phyloP scores from a whole-genome alignment of 257 asterid species.

The Nicotiana sylvestris region DNA sequence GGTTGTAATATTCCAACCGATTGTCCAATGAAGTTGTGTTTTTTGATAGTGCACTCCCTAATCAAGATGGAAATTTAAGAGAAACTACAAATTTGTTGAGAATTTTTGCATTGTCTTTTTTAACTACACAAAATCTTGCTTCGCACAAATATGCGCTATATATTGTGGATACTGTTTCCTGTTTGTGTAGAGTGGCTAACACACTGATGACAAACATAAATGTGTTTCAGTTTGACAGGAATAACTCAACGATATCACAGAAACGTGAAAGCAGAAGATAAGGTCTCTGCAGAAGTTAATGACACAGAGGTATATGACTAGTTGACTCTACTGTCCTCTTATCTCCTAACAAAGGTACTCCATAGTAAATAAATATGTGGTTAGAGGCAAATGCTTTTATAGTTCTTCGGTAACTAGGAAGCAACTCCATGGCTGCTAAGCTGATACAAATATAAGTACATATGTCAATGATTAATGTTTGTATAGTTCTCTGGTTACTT shows the following conservation, averaged over 20 bases:
- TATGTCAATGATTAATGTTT: background rate
- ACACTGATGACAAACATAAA: background rate
- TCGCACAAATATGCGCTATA: background rate
- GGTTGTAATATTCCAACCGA: background rate
- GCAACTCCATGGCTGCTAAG: background rate
- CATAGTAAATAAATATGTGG: background rate
- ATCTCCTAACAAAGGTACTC: background rate
- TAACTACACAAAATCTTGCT: background rate
- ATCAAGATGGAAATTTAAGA: background rate
- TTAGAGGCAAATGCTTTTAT: background rate
- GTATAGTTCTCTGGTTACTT: background rate
- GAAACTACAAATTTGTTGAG: background rate
- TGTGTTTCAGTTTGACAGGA: conserved; percentile 21
- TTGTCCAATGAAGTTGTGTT: background rate
- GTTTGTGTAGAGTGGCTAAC: background rate
- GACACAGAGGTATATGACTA: conserved; percentile 15
- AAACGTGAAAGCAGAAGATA: conserved; percentile 16
- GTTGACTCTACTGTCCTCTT: background rate
- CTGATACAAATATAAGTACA: background rate
- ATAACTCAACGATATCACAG: conserved; percentile 18
- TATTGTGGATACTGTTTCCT: background rate
- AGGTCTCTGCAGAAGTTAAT: conserved; percentile 10
- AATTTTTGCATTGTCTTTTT: background rate
- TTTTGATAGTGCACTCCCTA: background rate
- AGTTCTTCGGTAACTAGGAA: background rate